phyloP scores from a whole-genome alignment of 1,284 basidiomycete genomes.

The Cerrena zonata region DNA sequence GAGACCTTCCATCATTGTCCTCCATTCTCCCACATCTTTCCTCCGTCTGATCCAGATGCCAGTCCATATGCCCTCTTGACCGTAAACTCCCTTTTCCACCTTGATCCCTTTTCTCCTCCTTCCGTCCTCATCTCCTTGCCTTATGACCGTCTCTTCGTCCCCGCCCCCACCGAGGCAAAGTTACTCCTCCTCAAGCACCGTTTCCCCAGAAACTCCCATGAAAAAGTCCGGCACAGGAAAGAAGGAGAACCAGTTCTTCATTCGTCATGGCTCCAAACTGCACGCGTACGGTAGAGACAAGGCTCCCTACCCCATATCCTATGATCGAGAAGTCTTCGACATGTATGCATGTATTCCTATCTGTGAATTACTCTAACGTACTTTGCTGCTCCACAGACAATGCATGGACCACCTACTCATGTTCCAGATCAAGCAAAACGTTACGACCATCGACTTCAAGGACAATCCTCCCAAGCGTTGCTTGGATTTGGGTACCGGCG shows the following conservation, averaged over 20 bases:
- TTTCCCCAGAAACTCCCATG: slow-evolving; percentile 35
- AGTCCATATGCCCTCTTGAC: too few species aligned
- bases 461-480: slow-evolving; percentile 41
- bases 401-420: slow-evolving; percentile 52
- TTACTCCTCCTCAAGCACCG: slow-evolving; percentile 15
- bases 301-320: slow-evolving; percentile 65
- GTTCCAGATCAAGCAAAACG: slow-evolving; percentile 42
- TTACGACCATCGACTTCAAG: slow-evolving; percentile 52
- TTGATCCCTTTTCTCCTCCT: slow-evolving; percentile 4
- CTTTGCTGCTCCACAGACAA: slow-evolving; percentile 39
- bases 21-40: too few species aligned
- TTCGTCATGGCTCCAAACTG: slow-evolving; percentile 56
- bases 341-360: slow-evolving; percentile 40
- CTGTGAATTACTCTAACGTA: not conserved
- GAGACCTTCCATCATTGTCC: too few species aligned
- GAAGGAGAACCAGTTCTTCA: slow-evolving; percentile 53
- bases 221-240: slow-evolving; percentile 50
- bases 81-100: slow-evolving; percentile 12
- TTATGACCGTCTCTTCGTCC: slow-evolving; percentile 1
- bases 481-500: slow-evolving; percentile 68
- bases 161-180: slow-evolving; percentile 15
- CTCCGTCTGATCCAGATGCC: too few species aligned
- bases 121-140: not conserved
- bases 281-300: slow-evolving; percentile 67
- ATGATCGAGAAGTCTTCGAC: slow-evolving; percentile 59